A percentile compares a stretch with the other conserved stretches of the same genome.
These are phyloP conservation scores for Serendipita vermifera DNA, from an alignment of 768 basidiomycete species.

Conservation along the genomic window DNA sequence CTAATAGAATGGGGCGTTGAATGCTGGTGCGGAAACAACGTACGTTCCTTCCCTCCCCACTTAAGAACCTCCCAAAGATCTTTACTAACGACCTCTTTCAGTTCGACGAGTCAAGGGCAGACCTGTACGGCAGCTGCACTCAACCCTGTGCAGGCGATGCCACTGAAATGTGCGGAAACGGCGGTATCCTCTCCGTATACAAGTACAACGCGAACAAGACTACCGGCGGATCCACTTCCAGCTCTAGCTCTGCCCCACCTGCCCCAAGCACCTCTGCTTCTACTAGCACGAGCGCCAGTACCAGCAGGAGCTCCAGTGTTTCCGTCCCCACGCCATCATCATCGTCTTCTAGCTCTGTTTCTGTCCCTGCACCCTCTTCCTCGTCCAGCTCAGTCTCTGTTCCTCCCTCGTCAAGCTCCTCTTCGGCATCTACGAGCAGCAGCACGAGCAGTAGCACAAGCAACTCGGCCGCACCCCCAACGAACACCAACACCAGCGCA, in stretches of 20 bases:
- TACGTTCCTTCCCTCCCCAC: too few species aligned
- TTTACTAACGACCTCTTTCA: too few species aligned
- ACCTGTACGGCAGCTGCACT: conserved; percentile 19
- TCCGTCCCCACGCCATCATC: neutral
- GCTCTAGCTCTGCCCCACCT: neutral
- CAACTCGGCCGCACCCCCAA: neutral
- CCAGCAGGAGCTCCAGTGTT: neutral
- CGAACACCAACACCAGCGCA: conserved; percentile 1
- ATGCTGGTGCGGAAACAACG: conserved; percentile 25
- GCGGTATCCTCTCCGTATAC: conserved; percentile 22
- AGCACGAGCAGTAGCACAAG: too few species aligned
- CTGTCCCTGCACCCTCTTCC: neutral
- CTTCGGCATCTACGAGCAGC: neutral
- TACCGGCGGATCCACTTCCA: neutral
- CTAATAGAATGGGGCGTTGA: conserved; percentile 17
- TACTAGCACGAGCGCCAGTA: conserved; percentile 9
- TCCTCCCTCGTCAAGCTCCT: neutral
- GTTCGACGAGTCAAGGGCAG: conserved; percentile 15
- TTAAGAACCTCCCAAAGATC: too few species aligned
- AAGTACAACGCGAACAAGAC: neutral
- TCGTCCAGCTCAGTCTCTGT: neutral
- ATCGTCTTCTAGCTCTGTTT: neutral
- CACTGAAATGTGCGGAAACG: conserved; percentile 24
- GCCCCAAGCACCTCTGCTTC: neutral
- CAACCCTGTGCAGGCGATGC: conserved; percentile 22